Base-by-base conservation (phyloP, 192 early-diverging fungal species). In the Fimicolochytrium jonesii region DNA sequence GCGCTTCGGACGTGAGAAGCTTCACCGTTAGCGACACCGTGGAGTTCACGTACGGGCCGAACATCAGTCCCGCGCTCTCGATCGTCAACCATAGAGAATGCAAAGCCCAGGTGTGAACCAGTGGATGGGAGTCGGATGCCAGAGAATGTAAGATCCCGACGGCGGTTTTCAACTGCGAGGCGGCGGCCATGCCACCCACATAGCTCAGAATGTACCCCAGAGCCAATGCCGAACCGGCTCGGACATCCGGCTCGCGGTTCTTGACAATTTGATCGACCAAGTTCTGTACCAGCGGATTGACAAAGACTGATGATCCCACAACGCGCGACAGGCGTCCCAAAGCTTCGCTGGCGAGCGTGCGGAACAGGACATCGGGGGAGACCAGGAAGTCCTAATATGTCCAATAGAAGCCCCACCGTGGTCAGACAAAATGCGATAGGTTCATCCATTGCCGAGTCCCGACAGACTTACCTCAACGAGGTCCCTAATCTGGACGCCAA, bases 61-160 rank as follows among this genome's bases (percentile, higher is more conserved):
- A 99, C 91, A 95, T 94, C 23, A 88, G 70, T 0, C 94, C 93
- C 0, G 95, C 89, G 22, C 92, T 89, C 42, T 91, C 81, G 4
- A 96, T 89, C 0, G 88, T 91, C 60, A 92, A 74, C 6, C 89
- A 86, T 51, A 99, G 69, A 0, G 93, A 85, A 29, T 87, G 81
- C 13, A 97, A 63, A 0, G 95, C 93, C 93, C 95, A 99, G 2
- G 85, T 86, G 64, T 97, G 93, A 10, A 99, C 94, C 0, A 95
- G 71, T 0, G 95, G 92, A 70, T 99, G 92, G 4, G 90, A 81
- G 70, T 99, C 97, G 41, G 86, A 84, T 1, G 90, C 88, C 28
- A 99, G 81, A 2, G 94, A 93, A 17, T 94, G 85, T 56, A 99
- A 71, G 51, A 97, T 83, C 2, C 90, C 92, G 4, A 96, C 88